These are phyloP conservation scores for Xylariaceae sp. DNA, from an alignment of 2,329 filamentous ascomycete species.

Conservation along the genomic window DNA sequence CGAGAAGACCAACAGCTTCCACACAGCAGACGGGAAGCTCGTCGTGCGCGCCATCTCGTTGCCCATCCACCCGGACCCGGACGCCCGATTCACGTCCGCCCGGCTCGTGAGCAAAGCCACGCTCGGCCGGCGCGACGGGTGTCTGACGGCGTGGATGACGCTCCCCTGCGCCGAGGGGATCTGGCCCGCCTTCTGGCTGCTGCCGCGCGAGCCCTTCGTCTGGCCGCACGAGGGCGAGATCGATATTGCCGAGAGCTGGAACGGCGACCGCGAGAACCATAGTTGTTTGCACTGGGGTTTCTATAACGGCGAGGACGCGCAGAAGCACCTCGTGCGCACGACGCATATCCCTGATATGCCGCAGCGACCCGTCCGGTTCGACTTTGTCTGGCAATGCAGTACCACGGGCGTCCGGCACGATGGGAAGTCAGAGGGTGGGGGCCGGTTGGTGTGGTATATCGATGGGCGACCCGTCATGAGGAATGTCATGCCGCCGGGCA, in stretches of 20 bases:
- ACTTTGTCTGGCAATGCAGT: constrained; percentile 53
- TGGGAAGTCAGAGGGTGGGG: constrained; percentile 40
- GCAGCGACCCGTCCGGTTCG: constrained; percentile 46
- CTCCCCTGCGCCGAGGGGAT: constrained; percentile 53
- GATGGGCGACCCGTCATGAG: constrained; percentile 56
- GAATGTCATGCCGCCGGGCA: constrained; percentile 47
- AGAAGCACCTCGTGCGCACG: constrained; percentile 54
- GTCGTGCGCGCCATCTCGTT: constrained; percentile 49
- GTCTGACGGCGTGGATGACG: constrained; percentile 47
- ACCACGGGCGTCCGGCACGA: constrained; percentile 38
- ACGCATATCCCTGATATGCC: constrained; percentile 48
- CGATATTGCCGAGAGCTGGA: constrained; percentile 61
- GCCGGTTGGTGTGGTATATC: constrained; percentile 55
- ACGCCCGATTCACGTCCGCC: constrained; percentile 50
- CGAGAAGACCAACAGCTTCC: constrained; percentile 48
- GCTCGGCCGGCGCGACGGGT: constrained; percentile 48
- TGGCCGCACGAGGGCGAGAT: constrained; percentile 59
- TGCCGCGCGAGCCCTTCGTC: constrained; percentile 53
- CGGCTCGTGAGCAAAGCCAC: constrained; percentile 51
- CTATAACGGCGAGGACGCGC: constrained; percentile 48
- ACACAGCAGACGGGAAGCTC: constrained; percentile 48
- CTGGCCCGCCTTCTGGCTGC: constrained; percentile 60
- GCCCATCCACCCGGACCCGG: constrained; percentile 29
- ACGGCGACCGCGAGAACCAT: constrained; percentile 52
- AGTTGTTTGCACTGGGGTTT: constrained; percentile 58